Conservation (phyloP, 257 asterid genomes). For the Primulina huaijiensis region DNA sequence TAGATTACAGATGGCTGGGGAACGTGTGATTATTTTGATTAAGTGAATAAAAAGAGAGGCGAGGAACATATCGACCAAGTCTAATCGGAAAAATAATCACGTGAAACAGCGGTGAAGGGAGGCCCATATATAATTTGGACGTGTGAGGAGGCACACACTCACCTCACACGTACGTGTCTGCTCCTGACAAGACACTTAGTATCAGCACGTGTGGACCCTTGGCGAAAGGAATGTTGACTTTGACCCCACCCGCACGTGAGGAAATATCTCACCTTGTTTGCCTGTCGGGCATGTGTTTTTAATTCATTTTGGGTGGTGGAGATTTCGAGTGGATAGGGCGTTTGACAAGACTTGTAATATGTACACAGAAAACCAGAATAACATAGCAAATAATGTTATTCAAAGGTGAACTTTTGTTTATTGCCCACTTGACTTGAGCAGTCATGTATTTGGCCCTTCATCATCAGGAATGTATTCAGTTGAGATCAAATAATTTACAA, state of each 20-base stretch:
- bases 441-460: slow-evolving; percentile 7
- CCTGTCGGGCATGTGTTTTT: slow-evolving; percentile 16
- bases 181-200: slow-evolving; percentile 24
- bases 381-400: no score
- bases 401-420: no score
- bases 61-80: no score
- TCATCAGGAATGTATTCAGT: background rate
- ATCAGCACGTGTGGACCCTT: slow-evolving; percentile 36
- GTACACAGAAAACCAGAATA: no score
- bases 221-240: slow-evolving; percentile 26
- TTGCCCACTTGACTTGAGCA: background rate
- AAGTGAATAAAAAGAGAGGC: no score
- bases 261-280: slow-evolving; percentile 21
- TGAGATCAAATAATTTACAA: background rate
- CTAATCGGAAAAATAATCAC: slow-evolving; percentile 23
- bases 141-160: slow-evolving; percentile 11
- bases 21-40: no score
- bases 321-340: background rate
- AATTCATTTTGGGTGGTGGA: background rate
- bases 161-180: slow-evolving; percentile 33
- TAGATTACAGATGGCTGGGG: no score
- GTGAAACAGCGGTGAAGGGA: slow-evolving; percentile 21
- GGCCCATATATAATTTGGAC: slow-evolving; percentile 27
- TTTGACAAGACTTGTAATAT: background rate
- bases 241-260: slow-evolving; percentile 31